A percentile compares a stretch with the other conserved stretches of the same genome.
These are phyloP conservation scores for Ustilago trichophora DNA, from an alignment of 1,284 basidiomycete genomes.

Conservation along the genomic window DNA sequence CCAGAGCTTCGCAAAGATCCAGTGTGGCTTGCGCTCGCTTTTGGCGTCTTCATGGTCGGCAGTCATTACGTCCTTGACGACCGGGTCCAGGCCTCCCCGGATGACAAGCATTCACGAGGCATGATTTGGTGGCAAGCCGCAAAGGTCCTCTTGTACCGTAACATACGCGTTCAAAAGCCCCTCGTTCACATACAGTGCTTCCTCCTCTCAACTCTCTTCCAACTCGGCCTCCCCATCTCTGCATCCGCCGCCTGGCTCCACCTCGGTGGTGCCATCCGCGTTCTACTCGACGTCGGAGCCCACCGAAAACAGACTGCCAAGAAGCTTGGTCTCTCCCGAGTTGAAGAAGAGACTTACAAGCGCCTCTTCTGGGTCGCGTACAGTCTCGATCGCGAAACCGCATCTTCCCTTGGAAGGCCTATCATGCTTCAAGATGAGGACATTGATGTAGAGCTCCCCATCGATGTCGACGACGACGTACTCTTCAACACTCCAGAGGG, in stretches of 20 bases:
- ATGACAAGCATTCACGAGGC: slow-evolving; percentile 29
- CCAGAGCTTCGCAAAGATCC: slow-evolving; percentile 32
- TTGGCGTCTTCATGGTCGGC: slow-evolving; percentile 51
- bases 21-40: slow-evolving; percentile 39
- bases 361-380: slow-evolving; percentile 57
- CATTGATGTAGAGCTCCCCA: slow-evolving; percentile 53
- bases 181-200: slow-evolving; percentile 24
- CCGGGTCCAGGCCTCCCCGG: slow-evolving; percentile 13
- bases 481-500: slow-evolving; percentile 35
- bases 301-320: slow-evolving; percentile 50
- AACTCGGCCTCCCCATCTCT: slow-evolving; percentile 33
- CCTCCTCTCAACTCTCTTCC: slow-evolving; percentile 34
- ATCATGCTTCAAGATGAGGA: slow-evolving; percentile 59
- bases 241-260: slow-evolving; percentile 45
- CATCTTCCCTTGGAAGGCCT: slow-evolving; percentile 48
- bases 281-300: slow-evolving; percentile 50
- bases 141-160: slow-evolving; percentile 19
- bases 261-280: slow-evolving; percentile 44
- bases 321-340: slow-evolving; percentile 34
- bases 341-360: slow-evolving; percentile 49
- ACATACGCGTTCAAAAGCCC: slow-evolving; percentile 15
- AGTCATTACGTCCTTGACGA: slow-evolving; percentile 41
- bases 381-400: slow-evolving; percentile 50
- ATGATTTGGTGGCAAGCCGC: slow-evolving; percentile 39
- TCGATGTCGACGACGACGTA: slow-evolving; percentile 55